These are phyloP conservation scores for Ganoderma lingzhi DNA, from an alignment of 1,284 basidiomycete genomes.

Conservation along the genomic window DNA sequence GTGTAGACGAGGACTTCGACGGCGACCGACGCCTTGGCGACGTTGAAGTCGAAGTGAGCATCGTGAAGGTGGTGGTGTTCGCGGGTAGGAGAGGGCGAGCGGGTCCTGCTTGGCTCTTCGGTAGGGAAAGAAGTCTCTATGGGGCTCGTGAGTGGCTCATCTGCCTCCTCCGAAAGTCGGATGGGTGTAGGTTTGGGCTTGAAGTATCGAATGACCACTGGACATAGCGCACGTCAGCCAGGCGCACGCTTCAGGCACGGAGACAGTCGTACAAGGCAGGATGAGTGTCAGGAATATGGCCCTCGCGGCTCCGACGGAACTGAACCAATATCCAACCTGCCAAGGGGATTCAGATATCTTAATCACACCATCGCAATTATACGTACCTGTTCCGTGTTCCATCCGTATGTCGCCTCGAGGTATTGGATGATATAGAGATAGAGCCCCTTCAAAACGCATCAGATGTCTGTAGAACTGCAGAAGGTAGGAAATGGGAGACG, in stretches of 20 bases:
- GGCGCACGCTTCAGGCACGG: not conserved
- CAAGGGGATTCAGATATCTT: not conserved
- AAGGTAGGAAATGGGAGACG: not conserved
- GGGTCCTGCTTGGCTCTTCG: not conserved
- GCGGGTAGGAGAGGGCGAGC: conserved; percentile 12
- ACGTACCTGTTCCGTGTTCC: conserved; percentile 76
- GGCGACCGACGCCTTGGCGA: conserved; percentile 65
- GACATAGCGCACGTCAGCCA: too few relatives aligned
- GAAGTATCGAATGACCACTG: conserved; percentile 64
- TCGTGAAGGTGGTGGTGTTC: conserved; percentile 41
- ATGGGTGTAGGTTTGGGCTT: conserved; percentile 51
- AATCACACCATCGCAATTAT: not conserved
- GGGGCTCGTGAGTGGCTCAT: conserved; percentile 42
- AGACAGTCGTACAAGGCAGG: conserved; percentile 62
- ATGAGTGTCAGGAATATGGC: conserved; percentile 69
- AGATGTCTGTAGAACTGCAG: not conserved
- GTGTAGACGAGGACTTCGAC: conserved; percentile 66
- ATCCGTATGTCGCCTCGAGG: conserved; percentile 69
- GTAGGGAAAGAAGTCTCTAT: conserved; percentile 21
- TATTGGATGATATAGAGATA: conserved; percentile 76
- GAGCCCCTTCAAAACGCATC: conserved; percentile 61
- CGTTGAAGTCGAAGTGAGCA: conserved; percentile 63
- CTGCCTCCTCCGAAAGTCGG: conserved; percentile 42
- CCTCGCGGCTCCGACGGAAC: conserved; percentile 63
- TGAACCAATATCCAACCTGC: conserved; percentile 83